phyloP scores from a whole-genome alignment of 208 protist genomes.

The Herpetomonas tarakana region DNA sequence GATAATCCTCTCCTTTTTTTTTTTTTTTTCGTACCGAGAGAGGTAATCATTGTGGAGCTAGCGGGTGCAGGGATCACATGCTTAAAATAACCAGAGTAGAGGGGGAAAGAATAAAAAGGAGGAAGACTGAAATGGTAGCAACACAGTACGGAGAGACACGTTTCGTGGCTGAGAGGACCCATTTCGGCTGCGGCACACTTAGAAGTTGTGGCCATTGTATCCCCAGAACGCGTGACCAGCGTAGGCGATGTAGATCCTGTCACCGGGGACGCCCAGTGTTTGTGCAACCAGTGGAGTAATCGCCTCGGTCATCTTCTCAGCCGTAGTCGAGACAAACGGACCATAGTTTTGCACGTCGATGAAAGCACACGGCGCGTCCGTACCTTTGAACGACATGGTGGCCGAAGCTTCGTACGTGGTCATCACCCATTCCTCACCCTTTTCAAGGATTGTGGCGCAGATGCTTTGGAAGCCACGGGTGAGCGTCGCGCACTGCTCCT shows the following conservation, averaged over 20 bases:
- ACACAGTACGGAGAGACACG: too few species aligned
- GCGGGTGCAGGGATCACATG: too few species aligned
- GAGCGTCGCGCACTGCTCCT: neutral
- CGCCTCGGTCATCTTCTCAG: slow-evolving; percentile 10
- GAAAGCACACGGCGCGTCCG: slow-evolving; percentile 13
- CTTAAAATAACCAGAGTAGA: too few species aligned
- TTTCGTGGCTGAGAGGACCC: too few species aligned
- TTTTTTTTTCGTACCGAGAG: too few species aligned
- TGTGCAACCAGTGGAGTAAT: slow-evolving; percentile 3
- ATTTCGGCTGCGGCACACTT: too few species aligned
- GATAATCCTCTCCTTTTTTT: too few species aligned
- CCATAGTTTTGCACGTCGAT: slow-evolving; percentile 15
- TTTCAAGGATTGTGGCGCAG: slow-evolving; percentile 12
- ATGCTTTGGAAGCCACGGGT: slow-evolving; percentile 7
- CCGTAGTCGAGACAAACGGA: neutral
- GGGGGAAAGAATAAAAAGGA: too few species aligned
- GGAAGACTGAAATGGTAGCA: too few species aligned
- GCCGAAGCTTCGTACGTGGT: slow-evolving; percentile 11
- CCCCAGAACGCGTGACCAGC: slow-evolving; percentile 11
- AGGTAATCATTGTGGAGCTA: too few species aligned
- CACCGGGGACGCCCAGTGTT: slow-evolving; percentile 1
- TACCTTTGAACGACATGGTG: slow-evolving; percentile 7
- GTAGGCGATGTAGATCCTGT: slow-evolving; percentile 20
- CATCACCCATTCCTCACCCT: slow-evolving; percentile 25
- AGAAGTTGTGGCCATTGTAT: slow-evolving; percentile 22